Evolutionary conservation across 1,284 basidiomycete species (phyloP).

Genomic region (Sanguinoderma infundibulare): DNA sequence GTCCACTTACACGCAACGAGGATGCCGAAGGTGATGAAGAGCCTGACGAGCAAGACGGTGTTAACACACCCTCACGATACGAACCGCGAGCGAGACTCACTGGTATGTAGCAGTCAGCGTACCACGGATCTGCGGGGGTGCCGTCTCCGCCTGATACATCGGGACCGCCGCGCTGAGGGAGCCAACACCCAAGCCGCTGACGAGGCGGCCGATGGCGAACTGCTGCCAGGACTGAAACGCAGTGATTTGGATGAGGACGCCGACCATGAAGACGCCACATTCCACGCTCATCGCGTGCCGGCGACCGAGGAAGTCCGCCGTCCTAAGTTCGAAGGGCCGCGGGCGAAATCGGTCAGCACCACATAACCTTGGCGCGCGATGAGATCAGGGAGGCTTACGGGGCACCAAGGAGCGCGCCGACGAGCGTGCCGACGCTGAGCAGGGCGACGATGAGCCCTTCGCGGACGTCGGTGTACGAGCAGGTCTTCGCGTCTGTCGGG

Average conservation of each 20-base stretch:
- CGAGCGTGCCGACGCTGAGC: conserved; percentile 67
- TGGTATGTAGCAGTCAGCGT: conserved; percentile 54
- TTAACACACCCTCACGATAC: background rate
- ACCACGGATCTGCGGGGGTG: conserved; percentile 79
- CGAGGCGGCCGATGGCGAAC: conserved; percentile 70
- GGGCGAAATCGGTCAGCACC: too few species aligned
- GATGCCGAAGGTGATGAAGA: conserved; percentile 81
- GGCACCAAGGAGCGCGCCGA: conserved; percentile 67
- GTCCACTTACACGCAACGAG: conserved; percentile 65
- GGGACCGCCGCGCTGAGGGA: conserved; percentile 80
- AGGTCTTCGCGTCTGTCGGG: conserved; percentile 45
- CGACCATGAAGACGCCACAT: conserved; percentile 68
- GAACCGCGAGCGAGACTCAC: conserved; percentile 14
- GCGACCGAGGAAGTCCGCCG: conserved; percentile 72
- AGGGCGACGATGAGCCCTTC: conserved; percentile 73
- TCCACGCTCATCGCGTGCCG: conserved; percentile 74
- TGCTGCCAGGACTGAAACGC: conserved; percentile 59
- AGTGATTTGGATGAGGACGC: conserved; percentile 69
- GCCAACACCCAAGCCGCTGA: conserved; percentile 73
- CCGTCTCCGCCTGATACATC: conserved; percentile 79
- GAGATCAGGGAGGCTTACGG: conserved; percentile 43
- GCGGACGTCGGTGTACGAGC: conserved; percentile 56
- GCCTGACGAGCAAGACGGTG: conserved; percentile 45
- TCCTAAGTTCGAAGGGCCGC: conserved; percentile 28
- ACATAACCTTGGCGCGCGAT: too few species aligned